These are phyloP conservation scores for Spencermartinsiella ligniputridi DNA, from an alignment of 1,139 yeast genomes.

Conservation along the genomic window DNA sequence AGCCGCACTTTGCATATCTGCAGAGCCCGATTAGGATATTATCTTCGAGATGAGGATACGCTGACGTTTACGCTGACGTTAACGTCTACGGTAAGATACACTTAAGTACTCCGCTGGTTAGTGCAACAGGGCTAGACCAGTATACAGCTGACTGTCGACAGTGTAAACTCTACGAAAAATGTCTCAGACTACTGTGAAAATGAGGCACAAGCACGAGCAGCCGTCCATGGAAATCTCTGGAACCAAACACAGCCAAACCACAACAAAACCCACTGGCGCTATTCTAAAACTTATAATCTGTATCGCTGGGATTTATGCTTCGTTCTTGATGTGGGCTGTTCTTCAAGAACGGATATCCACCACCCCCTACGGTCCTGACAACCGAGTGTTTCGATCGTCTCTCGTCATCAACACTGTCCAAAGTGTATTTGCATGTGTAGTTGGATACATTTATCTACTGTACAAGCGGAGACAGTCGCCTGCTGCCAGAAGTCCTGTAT, in stretches of 20 bases:
- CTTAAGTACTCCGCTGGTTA: too few relatives aligned
- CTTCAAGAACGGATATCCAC: slow-evolving; percentile 85
- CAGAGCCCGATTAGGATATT: too few relatives aligned
- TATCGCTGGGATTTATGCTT: slow-evolving; percentile 70
- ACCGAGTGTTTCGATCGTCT: slow-evolving; percentile 65
- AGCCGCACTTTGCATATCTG: too few relatives aligned
- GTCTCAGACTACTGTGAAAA: background rate
- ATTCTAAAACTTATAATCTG: slow-evolving; percentile 43
- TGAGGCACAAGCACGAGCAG: background rate
- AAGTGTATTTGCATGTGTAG: slow-evolving; percentile 62
- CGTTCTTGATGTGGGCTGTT: slow-evolving; percentile 87
- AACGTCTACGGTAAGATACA: too few relatives aligned
- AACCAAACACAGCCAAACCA: too few relatives aligned
- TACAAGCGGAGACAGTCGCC: slow-evolving; percentile 32
- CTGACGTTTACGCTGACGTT: too few relatives aligned
- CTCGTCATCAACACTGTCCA: slow-evolving; percentile 70
- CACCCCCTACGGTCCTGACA: slow-evolving; percentile 63
- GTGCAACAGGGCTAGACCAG: too few relatives aligned
- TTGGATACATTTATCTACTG: slow-evolving; percentile 59
- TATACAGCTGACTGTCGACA: too few relatives aligned
- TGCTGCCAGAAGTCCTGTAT: slow-evolving; percentile 17
- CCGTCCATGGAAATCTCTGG: background rate
- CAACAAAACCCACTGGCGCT: background rate
- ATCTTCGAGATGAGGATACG: too few relatives aligned
- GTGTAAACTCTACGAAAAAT: background rate